A percentile compares a stretch with the other conserved stretches of the same genome.
Conservation (phyloP, 2,329 filamentous ascomycete genomes). For the Pseudophaeomoniella oleicola region DNA sequence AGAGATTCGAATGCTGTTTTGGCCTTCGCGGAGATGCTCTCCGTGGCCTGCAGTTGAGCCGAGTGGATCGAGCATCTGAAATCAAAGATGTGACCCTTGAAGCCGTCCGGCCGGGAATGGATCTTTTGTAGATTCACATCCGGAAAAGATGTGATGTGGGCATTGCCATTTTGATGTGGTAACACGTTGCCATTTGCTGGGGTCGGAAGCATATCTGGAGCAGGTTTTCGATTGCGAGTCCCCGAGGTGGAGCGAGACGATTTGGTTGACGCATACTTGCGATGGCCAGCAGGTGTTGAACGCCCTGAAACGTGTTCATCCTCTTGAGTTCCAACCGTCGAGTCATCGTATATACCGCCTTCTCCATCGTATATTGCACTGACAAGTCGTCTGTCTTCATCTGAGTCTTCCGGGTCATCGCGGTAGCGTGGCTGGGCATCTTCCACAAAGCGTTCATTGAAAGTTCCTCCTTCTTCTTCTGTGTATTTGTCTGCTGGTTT, state of each 20-base stretch:
- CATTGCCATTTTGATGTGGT: slow-evolving; percentile 15
- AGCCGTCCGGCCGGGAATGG: slow-evolving; percentile 13
- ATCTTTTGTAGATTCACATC: slow-evolving; percentile 18
- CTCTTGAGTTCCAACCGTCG: not conserved
- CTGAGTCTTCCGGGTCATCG: slow-evolving; percentile 22
- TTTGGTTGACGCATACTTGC: slow-evolving; percentile 21
- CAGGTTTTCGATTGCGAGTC: not conserved
- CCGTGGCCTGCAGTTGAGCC: slow-evolving; percentile 8
- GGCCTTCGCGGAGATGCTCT: slow-evolving; percentile 9
- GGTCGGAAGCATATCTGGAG: slow-evolving; percentile 20
- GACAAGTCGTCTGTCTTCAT: slow-evolving; percentile 11
- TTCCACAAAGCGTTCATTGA: slow-evolving; percentile 19
- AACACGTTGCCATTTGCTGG: slow-evolving; percentile 34
- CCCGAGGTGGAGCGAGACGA: slow-evolving; percentile 5
- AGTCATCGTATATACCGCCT: not conserved
- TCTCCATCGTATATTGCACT: slow-evolving; percentile 1
- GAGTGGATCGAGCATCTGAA: slow-evolving; percentile 13
- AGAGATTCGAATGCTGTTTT: slow-evolving; percentile 30
- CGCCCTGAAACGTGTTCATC: slow-evolving; percentile 21
- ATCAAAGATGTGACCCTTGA: slow-evolving; percentile 14
- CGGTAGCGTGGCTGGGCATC: slow-evolving; percentile 24
- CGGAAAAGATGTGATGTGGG: slow-evolving; percentile 45
- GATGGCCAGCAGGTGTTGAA: slow-evolving; percentile 22
- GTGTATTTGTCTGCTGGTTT: slow-evolving; percentile 55
- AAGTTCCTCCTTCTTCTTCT: slow-evolving; percentile 24